Base-by-base conservation (phyloP, 2,329 filamentous ascomycete species). In the Trichoderma lentiforme region DNA sequence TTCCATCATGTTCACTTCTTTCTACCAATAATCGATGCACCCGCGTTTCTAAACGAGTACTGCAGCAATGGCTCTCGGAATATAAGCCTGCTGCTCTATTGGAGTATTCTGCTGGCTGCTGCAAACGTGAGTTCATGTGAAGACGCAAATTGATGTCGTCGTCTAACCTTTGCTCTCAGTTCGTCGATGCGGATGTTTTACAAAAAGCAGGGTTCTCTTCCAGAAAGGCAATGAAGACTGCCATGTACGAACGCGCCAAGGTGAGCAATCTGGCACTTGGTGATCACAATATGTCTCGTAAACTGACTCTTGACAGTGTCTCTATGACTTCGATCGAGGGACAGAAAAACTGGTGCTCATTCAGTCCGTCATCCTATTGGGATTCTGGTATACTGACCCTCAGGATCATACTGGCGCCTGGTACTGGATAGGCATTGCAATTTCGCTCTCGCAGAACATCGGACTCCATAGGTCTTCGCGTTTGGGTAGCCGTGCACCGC, bases 351-450 rank as follows among this genome's bases (percentile, higher is more conserved):
- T 67, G 14, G 51, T 67, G 51, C 47, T 67, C n/a, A 67, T 67
- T 18, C 64, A 67, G 28, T 67, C 64, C 12, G 64, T 67, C 9
- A 67, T 67, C 15, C 21, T 67, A 7, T 11, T 67, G 11, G 64
- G 64, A n/a, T 67, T 67, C 12, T 67, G 64, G 64, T 58, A 67
- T 53, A 67, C 51, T 9, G 64, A 67, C 26, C 64, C 51, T 1
- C 64, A 67, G 24, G 64, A 67, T 18, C 64, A 67, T 26, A 58
- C 51, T 30, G 51, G 64, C 14, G 24, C 64, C 1, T 67, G 64
- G 64, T 58, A 67, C 21, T 67, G 64, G 64, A 58, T 60, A 68
- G 65, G 65, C 12, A 68, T 68, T 57, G 65, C 53, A 11, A 60
- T 68, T 51, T 68, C 64, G 28, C 64, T 67, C 9, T 57, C 64